phyloP scores from a whole-genome alignment of 225 moss, liverwort and hornwort genomes.

The Polytrichum commune region DNA sequence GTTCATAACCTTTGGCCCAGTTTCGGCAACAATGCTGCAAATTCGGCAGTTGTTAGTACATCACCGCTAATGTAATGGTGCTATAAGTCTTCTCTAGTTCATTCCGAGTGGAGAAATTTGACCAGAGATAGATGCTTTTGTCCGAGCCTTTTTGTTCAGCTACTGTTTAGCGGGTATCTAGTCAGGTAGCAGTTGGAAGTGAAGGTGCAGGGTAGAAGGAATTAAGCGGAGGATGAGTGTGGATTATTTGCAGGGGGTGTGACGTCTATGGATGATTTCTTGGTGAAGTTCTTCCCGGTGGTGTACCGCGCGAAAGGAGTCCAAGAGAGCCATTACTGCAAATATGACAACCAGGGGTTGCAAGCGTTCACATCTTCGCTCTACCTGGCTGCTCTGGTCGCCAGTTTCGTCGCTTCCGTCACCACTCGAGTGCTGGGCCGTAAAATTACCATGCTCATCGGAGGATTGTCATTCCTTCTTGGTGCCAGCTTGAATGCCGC shows the following conservation, averaged over 20 bases:
- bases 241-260: slow-evolving; percentile 33
- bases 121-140: too few species aligned
- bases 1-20: too few species aligned
- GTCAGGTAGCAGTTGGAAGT: too few species aligned
- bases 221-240: too few species aligned
- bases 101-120: too few species aligned
- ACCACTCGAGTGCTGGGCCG: slow-evolving; percentile 26
- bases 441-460: slow-evolving; percentile 34
- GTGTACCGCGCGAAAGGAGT: slow-evolving; percentile 18
- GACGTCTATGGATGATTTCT: slow-evolving; percentile 46
- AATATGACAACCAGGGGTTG: slow-evolving; percentile 37
- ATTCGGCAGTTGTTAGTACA: too few species aligned
- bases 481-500: slow-evolving; percentile 33
- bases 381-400: slow-evolving; percentile 42
- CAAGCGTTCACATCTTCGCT: slow-evolving; percentile 55
- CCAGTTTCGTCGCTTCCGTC: slow-evolving; percentile 37
- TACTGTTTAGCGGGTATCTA: too few species aligned
- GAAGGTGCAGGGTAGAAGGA: too few species aligned
- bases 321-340: slow-evolving; percentile 43
- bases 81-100: too few species aligned
- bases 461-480: slow-evolving; percentile 17
- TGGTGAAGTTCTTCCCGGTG: slow-evolving; percentile 32
- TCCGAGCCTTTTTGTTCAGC: too few species aligned
- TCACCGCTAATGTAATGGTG: too few species aligned
- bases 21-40: too few species aligned